Evolutionary conservation across 176 grass and related monocot genomes (phyloP).

Genomic region (Eleusine coracana): DNA sequence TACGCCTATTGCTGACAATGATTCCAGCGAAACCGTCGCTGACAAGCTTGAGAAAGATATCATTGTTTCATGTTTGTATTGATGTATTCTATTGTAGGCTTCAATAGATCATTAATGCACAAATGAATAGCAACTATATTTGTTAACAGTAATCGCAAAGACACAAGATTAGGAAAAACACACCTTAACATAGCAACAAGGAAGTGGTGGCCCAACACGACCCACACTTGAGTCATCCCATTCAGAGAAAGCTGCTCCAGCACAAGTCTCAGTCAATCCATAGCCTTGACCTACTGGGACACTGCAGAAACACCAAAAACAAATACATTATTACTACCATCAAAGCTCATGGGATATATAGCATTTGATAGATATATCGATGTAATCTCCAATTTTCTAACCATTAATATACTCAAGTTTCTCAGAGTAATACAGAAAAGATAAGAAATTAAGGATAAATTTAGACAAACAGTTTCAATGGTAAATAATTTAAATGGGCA

Average conservation of each 20-base stretch:
- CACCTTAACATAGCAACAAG: slow-evolving; percentile 89
- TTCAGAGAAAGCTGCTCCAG: slow-evolving; percentile 77
- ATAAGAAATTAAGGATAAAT: background rate
- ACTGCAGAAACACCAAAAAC: slow-evolving; percentile 48
- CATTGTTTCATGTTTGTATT: background rate
- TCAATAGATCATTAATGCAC: background rate
- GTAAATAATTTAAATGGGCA: background rate
- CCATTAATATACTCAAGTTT: background rate
- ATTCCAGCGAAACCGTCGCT: background rate
- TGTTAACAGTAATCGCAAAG: background rate
- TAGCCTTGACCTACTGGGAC: slow-evolving; percentile 89
- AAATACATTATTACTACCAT: slow-evolving; percentile 7
- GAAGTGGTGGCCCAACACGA: slow-evolving; percentile 84
- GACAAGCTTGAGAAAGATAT: background rate
- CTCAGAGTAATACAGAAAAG: background rate
- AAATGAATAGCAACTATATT: slow-evolving; percentile 9
- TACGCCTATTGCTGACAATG: background rate
- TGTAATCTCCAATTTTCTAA: background rate
- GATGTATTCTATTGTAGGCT: too few relatives aligned
- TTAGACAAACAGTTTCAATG: background rate
- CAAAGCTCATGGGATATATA: background rate
- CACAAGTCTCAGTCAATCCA: slow-evolving; percentile 93
- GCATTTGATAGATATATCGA: background rate
- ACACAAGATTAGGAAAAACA: background rate
- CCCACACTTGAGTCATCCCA: slow-evolving; percentile 68